Percentiles rank a stretch among this genome's conserved stretches.
phyloP scores from a whole-genome alignment of 164 flowering plant genomes.

The Vitis labrusca region DNA sequence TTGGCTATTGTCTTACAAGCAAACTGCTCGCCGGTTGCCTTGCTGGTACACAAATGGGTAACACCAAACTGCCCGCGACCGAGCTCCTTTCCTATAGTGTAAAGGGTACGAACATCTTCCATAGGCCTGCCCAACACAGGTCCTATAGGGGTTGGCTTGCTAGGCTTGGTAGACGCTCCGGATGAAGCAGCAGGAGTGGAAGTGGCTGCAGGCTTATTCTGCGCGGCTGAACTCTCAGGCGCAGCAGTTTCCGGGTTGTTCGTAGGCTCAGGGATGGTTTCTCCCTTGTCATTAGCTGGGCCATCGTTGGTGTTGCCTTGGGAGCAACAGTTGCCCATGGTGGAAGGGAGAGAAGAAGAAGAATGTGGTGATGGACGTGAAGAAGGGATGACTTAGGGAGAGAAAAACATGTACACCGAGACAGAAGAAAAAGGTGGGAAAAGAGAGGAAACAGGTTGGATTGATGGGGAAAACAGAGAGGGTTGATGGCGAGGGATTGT shows the following conservation, averaged over 20 bases:
- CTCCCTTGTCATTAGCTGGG: constrained; percentile 10
- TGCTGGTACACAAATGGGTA: constrained; percentile 67
- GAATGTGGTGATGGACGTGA: constrained; percentile 5
- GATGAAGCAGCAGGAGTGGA: constrained; percentile 15
- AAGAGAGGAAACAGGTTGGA: constrained; percentile 27
- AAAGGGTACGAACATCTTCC: constrained; percentile 59
- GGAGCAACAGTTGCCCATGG: constrained; percentile 74
- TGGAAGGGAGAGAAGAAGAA: constrained; percentile 7
- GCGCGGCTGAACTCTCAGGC: background rate
- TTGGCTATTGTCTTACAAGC: constrained; percentile 86
- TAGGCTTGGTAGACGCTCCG: constrained; percentile 22
- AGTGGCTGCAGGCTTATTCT: constrained; percentile 13
- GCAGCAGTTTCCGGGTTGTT: background rate
- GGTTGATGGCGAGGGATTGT: constrained; percentile 31
- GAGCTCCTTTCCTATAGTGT: constrained; percentile 73
- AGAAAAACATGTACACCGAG: constrained; percentile 4
- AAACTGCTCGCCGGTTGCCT: constrained; percentile 60
- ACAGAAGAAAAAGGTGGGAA: background rate
- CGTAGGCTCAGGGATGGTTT: background rate
- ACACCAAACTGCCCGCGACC: constrained; percentile 86
- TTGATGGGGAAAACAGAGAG: constrained; percentile 11
- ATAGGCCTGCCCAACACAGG: constrained; percentile 74
- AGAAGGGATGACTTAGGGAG: constrained; percentile 10
- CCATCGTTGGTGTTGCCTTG: constrained; percentile 16
- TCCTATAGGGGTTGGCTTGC: constrained; percentile 44